Percentiles rank a stretch among this genome's conserved stretches.
phyloP scores from a whole-genome alignment of 2,329 filamentous ascomycete genomes.

The Microdochium nivale region DNA sequence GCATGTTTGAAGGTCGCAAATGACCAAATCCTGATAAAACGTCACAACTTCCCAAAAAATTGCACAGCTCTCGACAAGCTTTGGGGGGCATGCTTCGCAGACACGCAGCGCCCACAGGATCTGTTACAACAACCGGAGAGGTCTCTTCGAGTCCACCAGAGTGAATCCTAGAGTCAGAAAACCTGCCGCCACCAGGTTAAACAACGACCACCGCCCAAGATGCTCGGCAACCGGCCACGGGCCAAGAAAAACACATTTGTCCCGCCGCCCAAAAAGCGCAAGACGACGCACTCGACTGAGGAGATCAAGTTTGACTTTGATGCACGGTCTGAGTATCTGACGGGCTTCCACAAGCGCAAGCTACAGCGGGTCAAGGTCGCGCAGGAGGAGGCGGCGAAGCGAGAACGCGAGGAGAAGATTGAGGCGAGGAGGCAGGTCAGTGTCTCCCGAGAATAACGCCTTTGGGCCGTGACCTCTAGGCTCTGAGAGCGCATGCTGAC shows the following conservation, averaged over 20 bases:
- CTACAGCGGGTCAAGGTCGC: slow-evolving; percentile 75
- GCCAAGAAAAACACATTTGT: slow-evolving; percentile 49
- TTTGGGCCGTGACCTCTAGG: background rate
- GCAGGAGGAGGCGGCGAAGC: slow-evolving; percentile 70
- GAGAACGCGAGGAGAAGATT: slow-evolving; percentile 69
- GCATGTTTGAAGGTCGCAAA: background rate
- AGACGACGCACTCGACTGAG: slow-evolving; percentile 51
- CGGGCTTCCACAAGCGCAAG: slow-evolving; percentile 96
- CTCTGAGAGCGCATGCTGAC: background rate
- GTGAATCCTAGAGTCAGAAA: too few relatives aligned
- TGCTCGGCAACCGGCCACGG: slow-evolving; percentile 47
- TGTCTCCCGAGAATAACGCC: too few relatives aligned
- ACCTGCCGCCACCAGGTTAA: too few relatives aligned
- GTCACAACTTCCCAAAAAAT: background rate
- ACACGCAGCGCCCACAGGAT: too few relatives aligned
- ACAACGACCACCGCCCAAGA: too few relatives aligned
- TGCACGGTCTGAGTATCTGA: slow-evolving; percentile 79
- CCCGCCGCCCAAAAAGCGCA: slow-evolving; percentile 58
- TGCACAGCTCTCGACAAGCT: background rate
- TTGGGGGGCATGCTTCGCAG: too few relatives aligned
- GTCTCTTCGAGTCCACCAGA: too few relatives aligned
- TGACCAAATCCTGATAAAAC: background rate
- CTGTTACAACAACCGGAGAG: too few relatives aligned
- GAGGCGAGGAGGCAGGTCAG: slow-evolving; percentile 66
- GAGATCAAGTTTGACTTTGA: slow-evolving; percentile 79